Evolutionary conservation across 1,284 basidiomycete genomes (phyloP).

Genomic region (Ceratobasidium sp.): DNA sequence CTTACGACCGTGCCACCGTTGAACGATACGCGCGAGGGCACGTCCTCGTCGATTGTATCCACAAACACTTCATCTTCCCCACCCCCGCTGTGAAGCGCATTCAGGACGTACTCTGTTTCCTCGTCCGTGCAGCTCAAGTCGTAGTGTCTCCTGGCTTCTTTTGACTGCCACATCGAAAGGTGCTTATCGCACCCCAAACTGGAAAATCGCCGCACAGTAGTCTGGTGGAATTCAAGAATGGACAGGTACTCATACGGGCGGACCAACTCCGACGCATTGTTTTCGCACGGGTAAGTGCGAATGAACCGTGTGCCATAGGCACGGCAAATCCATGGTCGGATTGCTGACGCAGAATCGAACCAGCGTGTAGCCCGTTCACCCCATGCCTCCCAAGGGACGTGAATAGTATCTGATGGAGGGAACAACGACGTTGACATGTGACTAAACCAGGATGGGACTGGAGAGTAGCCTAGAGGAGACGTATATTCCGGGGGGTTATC

Average conservation of each 20-base stretch:
- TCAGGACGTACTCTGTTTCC: conserved; percentile 62
- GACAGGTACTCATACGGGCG: conserved; percentile 16
- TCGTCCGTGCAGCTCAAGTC: conserved; percentile 51
- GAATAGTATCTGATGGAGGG: no score
- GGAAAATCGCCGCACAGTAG: conserved; percentile 26
- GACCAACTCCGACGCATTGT: not conserved
- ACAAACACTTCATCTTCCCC: conserved; percentile 5
- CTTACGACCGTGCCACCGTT: not conserved
- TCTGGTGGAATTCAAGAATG: conserved; percentile 22
- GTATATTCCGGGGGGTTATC: no score
- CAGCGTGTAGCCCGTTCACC: conserved; percentile 22
- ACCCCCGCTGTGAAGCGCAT: conserved; percentile 48
- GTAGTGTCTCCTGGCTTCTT: conserved; percentile 5
- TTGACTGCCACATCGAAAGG: conserved; percentile 17
- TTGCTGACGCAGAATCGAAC: conserved; percentile 14
- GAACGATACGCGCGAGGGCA: conserved; percentile 13
- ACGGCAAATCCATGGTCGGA: conserved; percentile 27
- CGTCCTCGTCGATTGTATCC: conserved; percentile 29
- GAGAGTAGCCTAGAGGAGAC: no score
- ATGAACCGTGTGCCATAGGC: conserved; percentile 27
- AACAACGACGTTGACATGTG: no score
- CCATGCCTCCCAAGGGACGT: conserved; percentile 21
- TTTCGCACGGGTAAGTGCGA: not conserved
- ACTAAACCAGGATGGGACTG: no score
- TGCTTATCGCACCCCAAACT: conserved; percentile 4